A percentile compares a stretch with the other conserved stretches of the same genome.
Evolutionary conservation across 2,329 filamentous ascomycete genomes (phyloP).

Genomic region (Botrytis porri): DNA sequence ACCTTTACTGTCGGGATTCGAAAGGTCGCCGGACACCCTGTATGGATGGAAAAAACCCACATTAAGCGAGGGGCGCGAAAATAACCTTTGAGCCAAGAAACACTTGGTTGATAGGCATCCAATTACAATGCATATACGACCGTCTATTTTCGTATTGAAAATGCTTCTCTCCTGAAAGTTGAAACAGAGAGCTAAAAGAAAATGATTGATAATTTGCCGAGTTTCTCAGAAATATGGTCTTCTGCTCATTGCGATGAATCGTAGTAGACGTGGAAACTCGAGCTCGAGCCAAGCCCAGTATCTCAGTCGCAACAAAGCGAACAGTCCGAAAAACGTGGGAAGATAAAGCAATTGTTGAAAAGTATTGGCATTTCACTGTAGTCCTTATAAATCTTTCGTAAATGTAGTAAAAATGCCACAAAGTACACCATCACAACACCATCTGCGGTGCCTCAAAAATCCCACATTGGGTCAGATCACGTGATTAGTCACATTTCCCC

Average conservation of each 20-base stretch:
- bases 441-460: not conserved
- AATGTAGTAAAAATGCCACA: not conserved
- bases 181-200: not conserved
- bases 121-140: not conserved
- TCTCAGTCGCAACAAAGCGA: not conserved
- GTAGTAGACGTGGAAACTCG: not conserved
- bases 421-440: not conserved
- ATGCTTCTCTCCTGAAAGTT: not conserved
- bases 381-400: fast-evolving
- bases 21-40: not conserved
- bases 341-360: not conserved
- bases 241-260: not conserved
- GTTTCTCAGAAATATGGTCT: not conserved
- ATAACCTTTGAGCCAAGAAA: not conserved
- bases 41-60: not conserved
- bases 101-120: not conserved
- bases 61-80: not conserved
- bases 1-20: not conserved
- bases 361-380: fast-evolving
- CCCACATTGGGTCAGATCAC: not conserved
- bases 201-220: not conserved
- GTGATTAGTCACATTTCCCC: not conserved
- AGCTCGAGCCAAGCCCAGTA: not conserved
- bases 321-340: not conserved
- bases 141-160: not conserved